Evolutionary conservation across 176 grass and related monocot genomes (phyloP), one percentile per base, ranked within the genome.

Genomic region (Poa annua): DNA sequence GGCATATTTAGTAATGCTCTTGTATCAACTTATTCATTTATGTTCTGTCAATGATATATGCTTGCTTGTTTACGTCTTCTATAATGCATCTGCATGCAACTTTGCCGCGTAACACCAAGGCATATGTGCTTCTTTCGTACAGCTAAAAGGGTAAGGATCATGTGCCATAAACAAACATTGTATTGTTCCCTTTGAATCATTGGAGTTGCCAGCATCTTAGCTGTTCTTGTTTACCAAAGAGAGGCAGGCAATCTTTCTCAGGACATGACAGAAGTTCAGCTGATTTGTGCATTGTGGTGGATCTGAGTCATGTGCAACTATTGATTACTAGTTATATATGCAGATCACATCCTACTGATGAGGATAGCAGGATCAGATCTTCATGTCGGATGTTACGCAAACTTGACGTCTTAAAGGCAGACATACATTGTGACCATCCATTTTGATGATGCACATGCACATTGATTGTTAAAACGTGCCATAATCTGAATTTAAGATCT

Each of bases 221-320:
- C 75, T 90, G 84, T 83, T 78, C 32, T 39, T 86, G 88, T 83
- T 80, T 83, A 82, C 77, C 75, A 83, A 44, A 74, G 74, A 74
- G 89, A 78, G 78, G 57, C 72, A 88, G 19, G 55, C 81, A 36
- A 54, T 77, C 35, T 65, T 84, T 41, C 17, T 73, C 34, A 50
- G 44, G 74, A 86, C 85, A 91, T 88, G 82, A 48, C 78, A 85
- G 78, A 55, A 81, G 77, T 76, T 66, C 34, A 85, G 10, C 53
- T 72, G 81, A 88, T 88, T 81, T 85, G 81, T 54, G 36, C 66
- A 89, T 36, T 77, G 36, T 78, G 79, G 67, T 88, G 80, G 68
- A 88, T 92, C 86, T 63, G 79, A 82, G 34, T 83, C 90, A 86
- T 88, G 78, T 88, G 86, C 74, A 88, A 50, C 75, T 85, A 45